A percentile compares a stretch with the other conserved stretches of the same genome.
phyloP scores from a whole-genome alignment of 2,329 filamentous ascomycete genomes.

The Madurella fahalii region DNA sequence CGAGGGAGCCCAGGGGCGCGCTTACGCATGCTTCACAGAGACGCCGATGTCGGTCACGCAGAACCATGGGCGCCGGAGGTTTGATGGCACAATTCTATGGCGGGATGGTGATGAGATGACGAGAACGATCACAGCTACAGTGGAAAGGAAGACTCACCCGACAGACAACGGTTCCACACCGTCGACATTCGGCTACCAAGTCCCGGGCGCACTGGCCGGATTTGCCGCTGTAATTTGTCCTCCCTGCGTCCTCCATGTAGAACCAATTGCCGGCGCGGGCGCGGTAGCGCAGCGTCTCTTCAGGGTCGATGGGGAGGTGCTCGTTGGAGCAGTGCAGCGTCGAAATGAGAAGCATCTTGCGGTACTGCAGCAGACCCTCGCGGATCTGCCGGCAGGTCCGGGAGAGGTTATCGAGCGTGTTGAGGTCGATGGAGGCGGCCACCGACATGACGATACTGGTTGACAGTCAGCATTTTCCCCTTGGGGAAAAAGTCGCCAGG shows the following conservation, averaged over 20 bases:
- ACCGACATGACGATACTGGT: constrained; percentile 72
- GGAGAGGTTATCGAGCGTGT: constrained; percentile 78
- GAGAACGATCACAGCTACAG: neutral
- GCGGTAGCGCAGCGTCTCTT: constrained; percentile 54
- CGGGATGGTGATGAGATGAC: neutral
- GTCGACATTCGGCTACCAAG: constrained; percentile 77
- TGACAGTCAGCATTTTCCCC: constrained; percentile 21
- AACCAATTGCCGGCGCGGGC: constrained; percentile 56
- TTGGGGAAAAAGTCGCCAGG: constrained; percentile 13
- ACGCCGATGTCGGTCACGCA: constrained; percentile 74
- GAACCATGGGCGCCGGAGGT: constrained; percentile 61
- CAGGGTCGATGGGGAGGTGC: constrained; percentile 48
- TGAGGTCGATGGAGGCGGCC: constrained; percentile 76
- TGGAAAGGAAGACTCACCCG: constrained; percentile 54
- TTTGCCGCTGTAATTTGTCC: constrained; percentile 56
- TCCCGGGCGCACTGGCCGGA: constrained; percentile 78
- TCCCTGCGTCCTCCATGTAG: constrained; percentile 51
- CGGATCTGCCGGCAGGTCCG: constrained; percentile 78
- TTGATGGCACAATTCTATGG: constrained; percentile 84
- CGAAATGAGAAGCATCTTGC: constrained; percentile 65
- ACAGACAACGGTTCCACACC: constrained; percentile 74
- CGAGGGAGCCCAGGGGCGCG: constrained; percentile 60
- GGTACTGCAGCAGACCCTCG: constrained; percentile 72
- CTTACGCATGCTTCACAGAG: constrained; percentile 73
- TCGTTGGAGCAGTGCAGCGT: constrained; percentile 82